A percentile compares a stretch with the other conserved stretches of the same genome.
Evolutionary conservation across 495 filamentous ascomycete species (phyloP).

Genomic region (Niebla homalea): DNA sequence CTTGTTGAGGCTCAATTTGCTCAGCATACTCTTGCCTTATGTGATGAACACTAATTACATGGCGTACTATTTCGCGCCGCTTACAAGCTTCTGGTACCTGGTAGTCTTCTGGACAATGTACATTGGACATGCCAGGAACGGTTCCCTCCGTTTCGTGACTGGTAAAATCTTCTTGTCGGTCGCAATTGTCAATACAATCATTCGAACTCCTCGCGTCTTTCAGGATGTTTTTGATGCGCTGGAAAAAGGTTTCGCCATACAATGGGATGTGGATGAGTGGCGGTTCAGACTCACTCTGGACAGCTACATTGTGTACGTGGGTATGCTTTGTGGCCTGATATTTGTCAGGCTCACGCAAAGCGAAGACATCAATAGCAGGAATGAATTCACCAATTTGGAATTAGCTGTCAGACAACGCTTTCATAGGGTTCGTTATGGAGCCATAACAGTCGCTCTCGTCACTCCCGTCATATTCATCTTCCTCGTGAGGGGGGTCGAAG

Average conservation of each 20-base stretch:
- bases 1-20: conserved; percentile 41
- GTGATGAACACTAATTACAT: conserved; percentile 44
- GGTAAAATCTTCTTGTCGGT: conserved; percentile 37
- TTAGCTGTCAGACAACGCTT: conserved; percentile 11
- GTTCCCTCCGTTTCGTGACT: conserved; percentile 27
- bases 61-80: conserved; percentile 47
- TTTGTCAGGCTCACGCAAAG: conserved; percentile 17
- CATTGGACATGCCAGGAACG: conserved; percentile 27
- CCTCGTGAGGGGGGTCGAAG: conserved; percentile 18
- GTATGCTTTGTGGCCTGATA: conserved; percentile 36
- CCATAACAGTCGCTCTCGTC: conserved; percentile 14
- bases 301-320: conserved; percentile 37
- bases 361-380: conserved; percentile 1
- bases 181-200: conserved; percentile 28
- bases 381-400: not conserved
- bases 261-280: conserved; percentile 33
- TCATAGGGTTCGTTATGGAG: conserved; percentile 8
- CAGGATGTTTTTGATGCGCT: conserved; percentile 28
- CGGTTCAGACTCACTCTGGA: conserved; percentile 35
- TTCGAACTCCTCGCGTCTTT: conserved; percentile 29
- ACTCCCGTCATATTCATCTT: conserved; percentile 22
- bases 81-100: conserved; percentile 43
- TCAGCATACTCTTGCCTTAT: conserved; percentile 39
- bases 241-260: conserved; percentile 23
- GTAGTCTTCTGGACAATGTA: conserved; percentile 38